Base-by-base conservation (phyloP, 73 alveolate genomes). In the Uronychia binucleata region DNA sequence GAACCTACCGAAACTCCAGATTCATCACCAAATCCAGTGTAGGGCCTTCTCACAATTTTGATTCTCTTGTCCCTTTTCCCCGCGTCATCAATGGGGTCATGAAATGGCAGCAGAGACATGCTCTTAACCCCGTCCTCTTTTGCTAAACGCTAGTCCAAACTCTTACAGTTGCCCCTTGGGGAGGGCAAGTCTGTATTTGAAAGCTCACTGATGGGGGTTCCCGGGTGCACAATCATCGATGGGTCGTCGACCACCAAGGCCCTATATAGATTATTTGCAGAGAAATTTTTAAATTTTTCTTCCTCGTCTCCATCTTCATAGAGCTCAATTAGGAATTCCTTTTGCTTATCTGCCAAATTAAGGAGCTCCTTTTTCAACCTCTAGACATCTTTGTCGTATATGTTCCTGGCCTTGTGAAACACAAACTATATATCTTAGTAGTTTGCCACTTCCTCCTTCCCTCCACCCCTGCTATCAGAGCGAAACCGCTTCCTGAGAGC, bases 191-290 rank as follows among this genome's bases (percentile, higher is more conserved):
- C 84, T 1, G 84, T 28, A 5, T 1, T 5, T 31, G 31, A 29
- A 67, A 77, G 28, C 33, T 77, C 30, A 19, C 28, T 77, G 75
- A 77, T 77, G 33, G 84, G 84, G 29, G 59, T 35, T 77, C 67
- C 67, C 5, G 67, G 67, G 5, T 46, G n/a, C n/a, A 46, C 19
- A 11, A 46, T 46, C 67, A 46, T 46, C 19, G 5, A 19, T 11
- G 67, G n/a, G 19, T 46, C 67, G 19, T 46, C 19, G 67, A 46
- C 19, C 5, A 46, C 67, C 5, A 46, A 19, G 67, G 67, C 5
- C 19, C 67, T 46, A 19, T 46, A 46, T 19, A 46, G 67, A 46
- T 46, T 19, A 46, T 5, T 46, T 5, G 19, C 19, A 46, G 75
- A 67, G 5, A 67, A 75, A 19, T 75, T 29, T 14, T 14, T 19